Evolutionary conservation across 768 basidiomycete genomes (phyloP).

Genomic region (Kwoniella sp.): DNA sequence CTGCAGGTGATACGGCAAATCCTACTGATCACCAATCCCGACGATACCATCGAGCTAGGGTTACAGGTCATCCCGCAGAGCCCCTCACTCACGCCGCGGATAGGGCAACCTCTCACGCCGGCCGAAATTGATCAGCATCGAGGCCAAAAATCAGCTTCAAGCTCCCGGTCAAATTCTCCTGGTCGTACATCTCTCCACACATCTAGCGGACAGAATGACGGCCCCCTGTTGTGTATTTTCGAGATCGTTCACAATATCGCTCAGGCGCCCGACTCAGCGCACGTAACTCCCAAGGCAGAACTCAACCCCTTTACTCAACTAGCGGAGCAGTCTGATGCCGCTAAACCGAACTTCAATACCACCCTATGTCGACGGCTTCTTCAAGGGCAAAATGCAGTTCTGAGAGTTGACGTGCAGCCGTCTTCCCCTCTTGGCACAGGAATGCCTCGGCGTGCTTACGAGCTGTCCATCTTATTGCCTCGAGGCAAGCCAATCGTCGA

Average conservation of each 20-base stretch:
- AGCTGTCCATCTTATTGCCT: constrained; percentile 66
- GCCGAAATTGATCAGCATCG: constrained; percentile 35
- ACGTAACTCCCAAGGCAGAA: constrained; percentile 39
- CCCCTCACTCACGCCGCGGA: constrained; percentile 48
- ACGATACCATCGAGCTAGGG: constrained; percentile 85
- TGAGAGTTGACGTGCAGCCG: constrained; percentile 49
- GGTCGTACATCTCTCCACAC: constrained; percentile 47
- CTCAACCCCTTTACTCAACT: constrained; percentile 41
- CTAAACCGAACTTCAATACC: constrained; percentile 47
- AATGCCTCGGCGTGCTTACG: constrained; percentile 61
- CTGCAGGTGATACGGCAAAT: constrained; percentile 80
- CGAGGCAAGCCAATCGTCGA: constrained; percentile 60
- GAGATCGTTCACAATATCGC: constrained; percentile 63
- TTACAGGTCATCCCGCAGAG: constrained; percentile 59
- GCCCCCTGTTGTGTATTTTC: constrained; percentile 63
- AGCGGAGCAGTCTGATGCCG: constrained; percentile 28
- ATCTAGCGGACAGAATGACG: constrained; percentile 49
- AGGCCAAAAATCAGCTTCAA: constrained; percentile 27
- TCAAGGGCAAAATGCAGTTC: constrained; percentile 47
- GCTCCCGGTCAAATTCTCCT: constrained; percentile 35
- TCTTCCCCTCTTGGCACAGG: constrained; percentile 53
- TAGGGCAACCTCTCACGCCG: constrained; percentile 34
- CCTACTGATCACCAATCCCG: constrained; percentile 66
- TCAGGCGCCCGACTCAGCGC: constrained; percentile 28
- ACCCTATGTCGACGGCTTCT: constrained; percentile 44